These are phyloP conservation scores for Auricularia sp. DNA, from an alignment of 768 basidiomycete genomes.

Conservation along the genomic window DNA sequence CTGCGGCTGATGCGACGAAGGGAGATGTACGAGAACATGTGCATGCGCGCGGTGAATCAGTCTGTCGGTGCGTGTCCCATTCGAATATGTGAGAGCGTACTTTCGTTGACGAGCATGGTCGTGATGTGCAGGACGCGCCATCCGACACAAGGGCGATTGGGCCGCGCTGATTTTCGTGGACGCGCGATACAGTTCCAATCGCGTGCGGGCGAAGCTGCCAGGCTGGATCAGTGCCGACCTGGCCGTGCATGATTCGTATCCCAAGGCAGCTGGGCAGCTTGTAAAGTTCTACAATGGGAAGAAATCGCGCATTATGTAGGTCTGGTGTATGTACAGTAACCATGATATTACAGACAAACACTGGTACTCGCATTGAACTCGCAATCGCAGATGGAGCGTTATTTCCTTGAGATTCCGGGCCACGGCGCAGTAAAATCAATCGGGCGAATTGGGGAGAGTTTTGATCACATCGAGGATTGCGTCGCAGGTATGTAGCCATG, in stretches of 20 bases:
- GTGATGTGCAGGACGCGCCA: constrained; percentile 63
- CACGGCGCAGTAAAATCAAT: too few relatives aligned
- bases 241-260: constrained; percentile 52
- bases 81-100: neutral
- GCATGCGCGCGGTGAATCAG: constrained; percentile 93
- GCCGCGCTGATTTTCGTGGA: constrained; percentile 84
- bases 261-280: constrained; percentile 57
- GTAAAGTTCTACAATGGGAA: constrained; percentile 60
- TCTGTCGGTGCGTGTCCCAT: constrained; percentile 62
- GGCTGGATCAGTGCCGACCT: constrained; percentile 73
- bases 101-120: neutral
- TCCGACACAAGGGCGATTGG: constrained; percentile 87
- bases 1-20: constrained; percentile 52
- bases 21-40: constrained; percentile 85
- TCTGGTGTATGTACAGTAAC: too few relatives aligned
- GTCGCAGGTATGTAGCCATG: too few relatives aligned
- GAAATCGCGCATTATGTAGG: neutral
- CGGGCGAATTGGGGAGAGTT: too few relatives aligned
- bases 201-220: constrained; percentile 75
- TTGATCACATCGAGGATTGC: too few relatives aligned
- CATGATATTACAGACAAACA: too few relatives aligned
- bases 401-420: too few relatives aligned
- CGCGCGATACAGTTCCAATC: constrained; percentile 57
- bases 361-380: too few relatives aligned
- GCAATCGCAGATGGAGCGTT: too few relatives aligned